Evolutionary conservation across 176 grass and related monocot genomes (phyloP), one percentile per base, ranked within the genome.

Genomic region (Hordeum marinum): DNA sequence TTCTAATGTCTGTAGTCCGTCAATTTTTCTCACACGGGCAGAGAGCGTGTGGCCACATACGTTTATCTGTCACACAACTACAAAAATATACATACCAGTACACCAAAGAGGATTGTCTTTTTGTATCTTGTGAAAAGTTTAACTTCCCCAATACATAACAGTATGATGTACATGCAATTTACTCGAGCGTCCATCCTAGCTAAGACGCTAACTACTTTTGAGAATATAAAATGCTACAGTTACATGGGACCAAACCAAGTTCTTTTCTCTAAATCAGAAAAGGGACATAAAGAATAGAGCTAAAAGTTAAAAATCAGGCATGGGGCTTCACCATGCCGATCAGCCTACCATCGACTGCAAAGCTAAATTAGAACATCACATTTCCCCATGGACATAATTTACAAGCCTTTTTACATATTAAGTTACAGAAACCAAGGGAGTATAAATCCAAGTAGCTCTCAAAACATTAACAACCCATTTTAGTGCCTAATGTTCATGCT

Each of bases 401-500:
- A 94, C 87, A 92, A 31, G 52, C 27, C 69, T 85, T 89, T 89
- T 64, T 83, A 90, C 84, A 85, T 55, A 63, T 72, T 80, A 83
- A 85, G 76, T 72, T 87, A 87, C 50, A 83, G 29, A 82, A 76
- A 58, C 54, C 46, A 42, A 68, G 45, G 11, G 29, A 67, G 62
- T 17, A 81, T 77, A 62, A 88, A 86, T 61, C 41, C 35, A 86
- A 60, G 63, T 77, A 79, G 34, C 70, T 67, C 80, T 42, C 17
- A 64, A 15, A 79, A 46, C 58, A 78, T 79, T 37, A 73, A 42
- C 12, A 72, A 46, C 18, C 18, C 29, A 10, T 24, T 21, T 37
- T 9, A 76, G 35, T 6, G 21, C 80, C 64, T 70, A 98, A 48
- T 90, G 87, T 88, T 98, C 96, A 83, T 94, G 90, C 84, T 98